Percentiles rank a stretch among this genome's conserved stretches.
phyloP scores from a whole-genome alignment of 2,329 filamentous ascomycete genomes.

The Pseudocercospora eumusae region DNA sequence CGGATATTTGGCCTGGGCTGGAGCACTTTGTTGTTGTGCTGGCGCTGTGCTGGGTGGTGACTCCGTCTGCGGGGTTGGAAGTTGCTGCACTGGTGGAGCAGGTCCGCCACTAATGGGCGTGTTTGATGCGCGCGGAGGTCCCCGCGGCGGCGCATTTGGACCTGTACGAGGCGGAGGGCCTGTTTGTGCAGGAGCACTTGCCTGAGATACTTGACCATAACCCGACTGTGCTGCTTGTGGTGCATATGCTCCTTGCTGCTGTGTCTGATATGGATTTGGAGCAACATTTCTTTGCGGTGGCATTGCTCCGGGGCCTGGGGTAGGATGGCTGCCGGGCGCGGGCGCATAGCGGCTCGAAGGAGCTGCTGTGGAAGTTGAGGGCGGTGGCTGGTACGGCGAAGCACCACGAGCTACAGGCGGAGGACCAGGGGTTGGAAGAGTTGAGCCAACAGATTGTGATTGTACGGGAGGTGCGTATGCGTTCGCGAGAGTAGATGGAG shows the following conservation, averaged over 20 bases:
- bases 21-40: conserved; percentile 18
- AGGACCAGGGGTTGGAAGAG: conserved; percentile 50
- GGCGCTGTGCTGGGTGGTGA: conserved; percentile 16
- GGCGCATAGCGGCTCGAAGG: conserved; percentile 73
- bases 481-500: conserved; percentile 59
- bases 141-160: conserved; percentile 44
- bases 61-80: conserved; percentile 22
- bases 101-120: conserved; percentile 35
- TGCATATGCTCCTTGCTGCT: conserved; percentile 38
- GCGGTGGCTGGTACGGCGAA: conserved; percentile 84
- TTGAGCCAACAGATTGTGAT: conserved; percentile 44
- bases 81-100: conserved; percentile 40
- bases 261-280: conserved; percentile 48
- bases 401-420: conserved; percentile 70
- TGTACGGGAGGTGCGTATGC: conserved; percentile 65
- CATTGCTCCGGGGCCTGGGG: conserved; percentile 40
- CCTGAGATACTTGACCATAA: conserved; percentile 48
- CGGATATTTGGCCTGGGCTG: conserved; percentile 47
- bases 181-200: conserved; percentile 41
- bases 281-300: conserved; percentile 48
- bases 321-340: conserved; percentile 60
- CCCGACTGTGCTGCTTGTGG: conserved; percentile 42
- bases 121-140: conserved; percentile 46
- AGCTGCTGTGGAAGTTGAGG: conserved; percentile 60
- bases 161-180: conserved; percentile 38